Conservation (phyloP, 768 basidiomycete genomes). For the Leccinum boreale region DNA sequence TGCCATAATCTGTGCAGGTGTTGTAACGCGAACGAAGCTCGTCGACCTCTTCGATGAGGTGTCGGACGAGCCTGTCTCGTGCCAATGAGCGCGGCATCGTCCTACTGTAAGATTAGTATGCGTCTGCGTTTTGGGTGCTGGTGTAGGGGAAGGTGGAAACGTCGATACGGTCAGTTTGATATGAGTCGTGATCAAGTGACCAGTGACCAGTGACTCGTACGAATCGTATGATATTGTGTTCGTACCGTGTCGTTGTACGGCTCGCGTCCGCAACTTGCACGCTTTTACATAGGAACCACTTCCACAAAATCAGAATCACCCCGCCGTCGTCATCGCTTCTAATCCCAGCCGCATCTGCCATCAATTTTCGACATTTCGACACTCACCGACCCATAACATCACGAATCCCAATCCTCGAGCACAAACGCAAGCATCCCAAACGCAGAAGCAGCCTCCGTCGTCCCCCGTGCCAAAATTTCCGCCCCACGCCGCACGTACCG, state of each 20-base stretch:
- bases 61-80: neutral
- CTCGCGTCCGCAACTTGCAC: neutral
- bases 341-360: neutral
- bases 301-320: no score
- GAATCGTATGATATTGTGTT: no score
- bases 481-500: conserved; percentile 62
- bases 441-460: conserved; percentile 55
- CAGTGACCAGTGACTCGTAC: no score
- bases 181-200: no score
- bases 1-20: neutral
- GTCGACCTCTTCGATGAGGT: neutral
- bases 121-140: neutral
- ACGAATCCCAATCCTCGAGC: conserved; percentile 69
- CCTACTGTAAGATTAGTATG: neutral
- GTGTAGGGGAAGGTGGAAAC: no score
- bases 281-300: neutral
- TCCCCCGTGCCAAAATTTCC: conserved; percentile 63
- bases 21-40: neutral
- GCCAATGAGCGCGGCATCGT: neutral
- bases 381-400: neutral
- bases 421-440: conserved; percentile 74
- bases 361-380: neutral
- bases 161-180: no score
- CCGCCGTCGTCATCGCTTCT: neutral
- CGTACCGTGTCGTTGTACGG: neutral